phyloP scores from a whole-genome alignment of 768 basidiomycete genomes.

The Leccinum obscurum region DNA sequence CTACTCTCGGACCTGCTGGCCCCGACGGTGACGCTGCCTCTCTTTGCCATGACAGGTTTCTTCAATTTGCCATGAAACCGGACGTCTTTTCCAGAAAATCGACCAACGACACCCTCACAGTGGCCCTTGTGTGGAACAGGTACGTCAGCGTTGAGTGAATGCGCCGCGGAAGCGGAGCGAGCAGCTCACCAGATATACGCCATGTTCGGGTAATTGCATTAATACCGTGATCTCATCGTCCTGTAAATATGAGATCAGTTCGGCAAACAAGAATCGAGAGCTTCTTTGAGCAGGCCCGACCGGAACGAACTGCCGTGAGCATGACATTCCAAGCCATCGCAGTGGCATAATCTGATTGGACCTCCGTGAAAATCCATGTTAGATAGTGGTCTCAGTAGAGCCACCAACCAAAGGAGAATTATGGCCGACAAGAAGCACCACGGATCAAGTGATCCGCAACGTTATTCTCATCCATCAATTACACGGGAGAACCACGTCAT shows the following conservation, averaged over 20 bases:
- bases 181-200: conserved; percentile 61
- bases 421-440: neutral
- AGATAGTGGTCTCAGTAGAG: too few relatives aligned
- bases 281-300: neutral
- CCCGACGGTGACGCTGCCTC: conserved; percentile 32
- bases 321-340: neutral
- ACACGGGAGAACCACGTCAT: neutral
- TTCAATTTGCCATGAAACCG: conserved; percentile 75
- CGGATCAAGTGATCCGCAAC: neutral
- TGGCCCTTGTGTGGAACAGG: conserved; percentile 53
- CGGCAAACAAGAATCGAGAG: neutral
- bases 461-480: neutral
- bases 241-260: conserved; percentile 36
- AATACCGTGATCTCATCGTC: conserved; percentile 79
- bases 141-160: conserved; percentile 1
- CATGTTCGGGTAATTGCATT: conserved; percentile 63
- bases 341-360: neutral
- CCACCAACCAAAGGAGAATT: neutral
- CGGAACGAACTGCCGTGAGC: neutral
- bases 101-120: conserved; percentile 85
- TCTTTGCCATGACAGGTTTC: conserved; percentile 75
- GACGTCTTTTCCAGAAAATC: conserved; percentile 64
- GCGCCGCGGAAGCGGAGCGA: neutral
- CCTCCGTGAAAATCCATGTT: neutral
- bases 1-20: conserved; percentile 9